phyloP scores from a whole-genome alignment of 805 yeast species.

The Spathaspora sp. region DNA sequence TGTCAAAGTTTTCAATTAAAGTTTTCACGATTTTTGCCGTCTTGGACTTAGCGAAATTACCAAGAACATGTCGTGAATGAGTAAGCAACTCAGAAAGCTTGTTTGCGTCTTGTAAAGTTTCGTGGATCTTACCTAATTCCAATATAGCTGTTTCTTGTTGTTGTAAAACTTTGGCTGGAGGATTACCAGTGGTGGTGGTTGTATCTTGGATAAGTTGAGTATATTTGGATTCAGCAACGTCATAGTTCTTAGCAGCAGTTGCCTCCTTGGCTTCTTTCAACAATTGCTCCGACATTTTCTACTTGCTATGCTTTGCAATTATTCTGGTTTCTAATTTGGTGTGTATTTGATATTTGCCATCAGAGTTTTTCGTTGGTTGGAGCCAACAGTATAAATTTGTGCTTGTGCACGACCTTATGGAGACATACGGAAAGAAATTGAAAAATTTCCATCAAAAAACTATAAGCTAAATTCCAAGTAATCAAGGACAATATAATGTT shows the following conservation, averaged over 20 bases:
- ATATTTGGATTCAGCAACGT: slow-evolving; percentile 60
- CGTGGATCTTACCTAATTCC: slow-evolving; percentile 74
- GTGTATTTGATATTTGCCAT: neutral
- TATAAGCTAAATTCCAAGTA: neutral
- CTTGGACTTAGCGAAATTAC: slow-evolving; percentile 85
- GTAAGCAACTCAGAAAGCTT: slow-evolving; percentile 61
- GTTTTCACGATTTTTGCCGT: slow-evolving; percentile 86
- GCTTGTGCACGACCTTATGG: slow-evolving; percentile 1
- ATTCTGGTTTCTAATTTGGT: neutral
- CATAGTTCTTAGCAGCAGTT: slow-evolving; percentile 43
- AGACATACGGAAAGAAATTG: too few relatives aligned
- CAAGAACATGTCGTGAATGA: slow-evolving; percentile 66
- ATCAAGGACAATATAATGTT: neutral
- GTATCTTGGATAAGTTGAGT: slow-evolving; percentile 39
- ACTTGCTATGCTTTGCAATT: neutral
- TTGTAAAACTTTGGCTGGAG: slow-evolving; percentile 23
- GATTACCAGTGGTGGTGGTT: slow-evolving; percentile 7
- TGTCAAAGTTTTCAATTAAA: slow-evolving; percentile 74
- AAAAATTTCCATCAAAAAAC: neutral
- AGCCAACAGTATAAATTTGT: neutral
- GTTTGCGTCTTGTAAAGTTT: slow-evolving; percentile 41
- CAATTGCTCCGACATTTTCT: slow-evolving; percentile 18
- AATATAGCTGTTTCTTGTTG: slow-evolving; percentile 64
- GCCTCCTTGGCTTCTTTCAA: slow-evolving; percentile 64
- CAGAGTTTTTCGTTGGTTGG: neutral